phyloP scores from a whole-genome alignment of 768 basidiomycete genomes.

The Antrodiella citrinella region DNA sequence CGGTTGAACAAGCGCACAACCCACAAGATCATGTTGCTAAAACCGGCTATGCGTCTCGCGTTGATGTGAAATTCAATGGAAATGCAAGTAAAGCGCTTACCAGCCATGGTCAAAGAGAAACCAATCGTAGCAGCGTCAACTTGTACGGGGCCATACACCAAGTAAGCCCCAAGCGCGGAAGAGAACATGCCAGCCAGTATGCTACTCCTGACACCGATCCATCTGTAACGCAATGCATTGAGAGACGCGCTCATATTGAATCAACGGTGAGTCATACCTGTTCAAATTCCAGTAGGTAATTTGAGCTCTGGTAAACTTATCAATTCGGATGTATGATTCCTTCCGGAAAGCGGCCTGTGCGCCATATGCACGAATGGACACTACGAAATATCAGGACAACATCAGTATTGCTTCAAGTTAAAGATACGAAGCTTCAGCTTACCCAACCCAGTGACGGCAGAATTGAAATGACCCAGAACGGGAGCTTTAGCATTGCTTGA shows the following conservation, averaged over 20 bases:
- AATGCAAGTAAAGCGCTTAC: constrained; percentile 12
- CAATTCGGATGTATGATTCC: constrained; percentile 4
- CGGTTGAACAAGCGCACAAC: constrained; percentile 35
- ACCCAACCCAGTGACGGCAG: constrained; percentile 43
- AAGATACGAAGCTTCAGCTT: constrained; percentile 5
- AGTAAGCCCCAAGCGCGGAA: constrained; percentile 5
- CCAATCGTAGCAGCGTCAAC: constrained; percentile 26
- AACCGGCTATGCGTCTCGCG: constrained; percentile 31
- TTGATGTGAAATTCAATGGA: not conserved
- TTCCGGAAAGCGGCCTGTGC: constrained; percentile 7
- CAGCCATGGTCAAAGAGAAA: constrained; percentile 33
- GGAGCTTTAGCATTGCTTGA: constrained; percentile 42
- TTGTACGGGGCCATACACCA: constrained; percentile 3
- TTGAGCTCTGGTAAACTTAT: constrained; percentile 3
- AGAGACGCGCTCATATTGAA: not conserved
- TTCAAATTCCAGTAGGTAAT: constrained; percentile 7
- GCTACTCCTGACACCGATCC: constrained; percentile 6
- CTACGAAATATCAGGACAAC: not conserved
- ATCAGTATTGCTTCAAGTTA: not conserved
- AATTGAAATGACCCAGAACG: constrained; percentile 41
- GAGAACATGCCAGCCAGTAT: constrained; percentile 3
- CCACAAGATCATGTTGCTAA: constrained; percentile 47
- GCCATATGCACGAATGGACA: constrained; percentile 10
- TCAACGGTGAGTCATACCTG: not conserved
- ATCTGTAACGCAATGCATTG: not conserved